Conservation (phyloP, 306 rosid genomes). For the Heteromeles arbutifolia region DNA sequence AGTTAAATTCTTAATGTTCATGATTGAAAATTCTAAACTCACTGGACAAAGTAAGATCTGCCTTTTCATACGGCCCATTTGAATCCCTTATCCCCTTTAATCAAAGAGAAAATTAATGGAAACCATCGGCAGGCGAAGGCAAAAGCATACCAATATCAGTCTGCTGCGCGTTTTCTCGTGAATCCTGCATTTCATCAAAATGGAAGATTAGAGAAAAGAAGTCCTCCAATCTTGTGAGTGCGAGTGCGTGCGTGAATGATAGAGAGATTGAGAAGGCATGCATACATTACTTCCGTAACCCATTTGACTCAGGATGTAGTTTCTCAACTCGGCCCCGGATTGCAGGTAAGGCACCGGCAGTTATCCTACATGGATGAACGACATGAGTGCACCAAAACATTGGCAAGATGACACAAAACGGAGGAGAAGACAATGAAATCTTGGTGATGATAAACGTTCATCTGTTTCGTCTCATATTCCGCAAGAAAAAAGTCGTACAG, state of each 20-base stretch:
- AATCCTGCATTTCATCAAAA: constrained; percentile 20
- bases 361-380: constrained; percentile 22
- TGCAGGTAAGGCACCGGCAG: neutral
- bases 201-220: neutral
- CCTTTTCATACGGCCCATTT: neutral
- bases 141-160: constrained; percentile 31
- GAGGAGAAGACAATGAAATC: neutral
- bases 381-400: neutral
- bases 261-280: neutral
- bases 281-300: constrained; percentile 21
- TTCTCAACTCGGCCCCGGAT: neutral
- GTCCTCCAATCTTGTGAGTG: neutral
- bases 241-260: neutral
- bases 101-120: neutral
- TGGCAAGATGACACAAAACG: neutral
- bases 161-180: constrained; percentile 18
- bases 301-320: constrained; percentile 27
- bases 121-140: neutral
- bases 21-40: neutral
- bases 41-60: neutral
- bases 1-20: neutral
- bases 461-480: neutral
- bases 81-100: neutral
- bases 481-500: neutral
- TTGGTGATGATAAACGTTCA: neutral